Percentiles rank a stretch among this genome's conserved stretches.
These are phyloP conservation scores for Opeltia flavorubescens DNA, from an alignment of 495 filamentous ascomycete species.

Conservation along the genomic window DNA sequence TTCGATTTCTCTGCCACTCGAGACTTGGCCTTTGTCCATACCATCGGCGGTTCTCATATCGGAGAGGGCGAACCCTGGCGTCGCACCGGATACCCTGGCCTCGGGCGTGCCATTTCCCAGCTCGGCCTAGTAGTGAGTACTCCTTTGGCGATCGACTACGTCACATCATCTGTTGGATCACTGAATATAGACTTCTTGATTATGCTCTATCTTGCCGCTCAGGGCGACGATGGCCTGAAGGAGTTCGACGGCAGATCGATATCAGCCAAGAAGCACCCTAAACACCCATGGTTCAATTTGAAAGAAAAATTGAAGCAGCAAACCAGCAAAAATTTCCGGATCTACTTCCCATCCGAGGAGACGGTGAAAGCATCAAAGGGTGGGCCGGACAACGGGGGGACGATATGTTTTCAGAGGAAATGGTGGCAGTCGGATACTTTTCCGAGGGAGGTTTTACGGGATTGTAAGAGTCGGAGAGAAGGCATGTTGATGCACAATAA, in stretches of 20 bases:
- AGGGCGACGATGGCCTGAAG: constrained; percentile 47
- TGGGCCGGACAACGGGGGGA: constrained; percentile 50
- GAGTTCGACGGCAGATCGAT: constrained; percentile 37
- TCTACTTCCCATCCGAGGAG: constrained; percentile 71
- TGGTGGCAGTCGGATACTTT: constrained; percentile 57
- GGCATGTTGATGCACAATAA: constrained; percentile 86
- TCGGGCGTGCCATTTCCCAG: constrained; percentile 43
- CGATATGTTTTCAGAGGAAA: constrained; percentile 57
- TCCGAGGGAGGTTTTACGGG: constrained; percentile 53
- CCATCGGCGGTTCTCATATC: constrained; percentile 47
- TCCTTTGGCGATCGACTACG: constrained; percentile 43
- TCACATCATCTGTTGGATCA: constrained; percentile 66
- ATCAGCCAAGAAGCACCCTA: constrained; percentile 2
- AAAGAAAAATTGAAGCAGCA: constrained; percentile 16
- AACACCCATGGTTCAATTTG: constrained; percentile 13
- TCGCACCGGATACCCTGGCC: constrained; percentile 55
- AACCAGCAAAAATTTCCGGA: constrained; percentile 41
- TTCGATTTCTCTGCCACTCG: constrained; percentile 66
- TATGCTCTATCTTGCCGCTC: constrained; percentile 59
- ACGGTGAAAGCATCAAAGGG: constrained; percentile 54
- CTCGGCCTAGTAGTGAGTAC: constrained; percentile 37
- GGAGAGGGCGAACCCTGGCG: constrained; percentile 32
- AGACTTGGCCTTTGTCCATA: constrained; percentile 65
- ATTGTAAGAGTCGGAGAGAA: constrained; percentile 51
- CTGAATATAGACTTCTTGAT: constrained; percentile 53